Base-by-base conservation (phyloP, 352 stramenopile genomes). In the Phytophthora parvispora region DNA sequence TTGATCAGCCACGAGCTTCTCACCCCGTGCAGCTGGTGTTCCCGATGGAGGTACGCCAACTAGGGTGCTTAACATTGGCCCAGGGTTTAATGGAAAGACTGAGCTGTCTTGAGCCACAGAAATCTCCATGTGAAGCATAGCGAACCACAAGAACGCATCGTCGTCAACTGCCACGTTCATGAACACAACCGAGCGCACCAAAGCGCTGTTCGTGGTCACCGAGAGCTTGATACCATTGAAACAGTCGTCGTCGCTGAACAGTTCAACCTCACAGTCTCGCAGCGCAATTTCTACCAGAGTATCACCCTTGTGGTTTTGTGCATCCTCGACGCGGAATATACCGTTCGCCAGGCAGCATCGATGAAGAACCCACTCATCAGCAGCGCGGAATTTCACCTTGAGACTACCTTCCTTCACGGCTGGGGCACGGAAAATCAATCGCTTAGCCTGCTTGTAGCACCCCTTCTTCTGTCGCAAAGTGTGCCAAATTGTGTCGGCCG, bases 401-500 rank as follows among this genome's bases (percentile, higher is more conserved):
- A 80, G 42, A 7, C 79, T 31, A 4, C 77, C 66, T 18, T 74
- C 59, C 25, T 85, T 90, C n/a, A 77, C 36, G 3, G 72, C 55
- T 6, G 85, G 83, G 2, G 69, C 78, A 13, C 85, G 81, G 58
- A 91, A 90, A 10, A 84, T 69, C 53, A 93, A 66, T 42, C 59
- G 69, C 71, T 91, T 91, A 7, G 67, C 54, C 43, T 84, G 75
- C 32, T 76, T 71, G 36, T 75, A 71, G 47, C 72, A 80, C 22
- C 63, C 72, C 47, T 89, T 89, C 58, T 89, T 86, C 53, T 90
- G 80, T 2, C 78, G 75, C 24, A 93, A 32, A 13, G 75, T 75
- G 57, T 93, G 83, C 85, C 85, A 93, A 61, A 93, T 87, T 12
- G 74, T 91, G 54, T 93, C 80, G 38, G 83, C 89, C 32, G 85